phyloP scores from a whole-genome alignment of 2,329 filamentous ascomycete genomes.

The Cladosporium sp. region DNA sequence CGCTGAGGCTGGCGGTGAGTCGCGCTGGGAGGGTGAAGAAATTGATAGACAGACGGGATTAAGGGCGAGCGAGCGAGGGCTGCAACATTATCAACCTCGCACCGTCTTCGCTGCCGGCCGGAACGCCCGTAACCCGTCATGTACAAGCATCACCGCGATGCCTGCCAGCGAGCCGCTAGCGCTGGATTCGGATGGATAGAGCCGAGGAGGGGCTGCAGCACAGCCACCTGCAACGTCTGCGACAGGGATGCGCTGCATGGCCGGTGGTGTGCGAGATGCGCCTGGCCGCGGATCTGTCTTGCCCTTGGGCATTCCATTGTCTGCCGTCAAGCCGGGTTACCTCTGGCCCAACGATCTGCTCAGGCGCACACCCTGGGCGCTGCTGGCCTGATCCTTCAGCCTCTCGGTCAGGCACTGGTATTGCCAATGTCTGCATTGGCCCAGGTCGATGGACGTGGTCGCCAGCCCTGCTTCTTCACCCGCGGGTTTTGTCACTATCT shows the following conservation, averaged over 20 bases:
- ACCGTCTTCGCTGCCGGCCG: background rate
- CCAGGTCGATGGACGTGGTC: no score
- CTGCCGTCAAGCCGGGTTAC: no score
- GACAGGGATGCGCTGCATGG: background rate
- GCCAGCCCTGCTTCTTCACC: no score
- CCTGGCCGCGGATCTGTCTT: conserved; percentile 2
- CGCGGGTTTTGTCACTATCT: background rate
- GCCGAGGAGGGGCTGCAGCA: conserved; percentile 1
- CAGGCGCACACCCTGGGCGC: no score
- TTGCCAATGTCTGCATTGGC: no score
- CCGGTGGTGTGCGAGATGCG: background rate
- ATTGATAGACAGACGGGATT: background rate
- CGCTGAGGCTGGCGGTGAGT: background rate
- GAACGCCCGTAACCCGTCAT: conserved; percentile 2
- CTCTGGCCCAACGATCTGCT: no score
- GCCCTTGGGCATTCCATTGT: no score
- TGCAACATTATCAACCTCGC: background rate
- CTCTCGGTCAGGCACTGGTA: no score
- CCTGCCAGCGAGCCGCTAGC: conserved; percentile 1
- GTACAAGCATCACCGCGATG: conserved; percentile 4
- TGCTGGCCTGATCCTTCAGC: no score
- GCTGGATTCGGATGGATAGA: background rate
- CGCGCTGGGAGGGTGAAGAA: background rate
- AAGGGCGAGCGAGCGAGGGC: background rate
- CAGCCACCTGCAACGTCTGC: conserved; percentile 9